Conservation (phyloP, 1,284 basidiomycete genomes). For the Tilletia indica region DNA sequence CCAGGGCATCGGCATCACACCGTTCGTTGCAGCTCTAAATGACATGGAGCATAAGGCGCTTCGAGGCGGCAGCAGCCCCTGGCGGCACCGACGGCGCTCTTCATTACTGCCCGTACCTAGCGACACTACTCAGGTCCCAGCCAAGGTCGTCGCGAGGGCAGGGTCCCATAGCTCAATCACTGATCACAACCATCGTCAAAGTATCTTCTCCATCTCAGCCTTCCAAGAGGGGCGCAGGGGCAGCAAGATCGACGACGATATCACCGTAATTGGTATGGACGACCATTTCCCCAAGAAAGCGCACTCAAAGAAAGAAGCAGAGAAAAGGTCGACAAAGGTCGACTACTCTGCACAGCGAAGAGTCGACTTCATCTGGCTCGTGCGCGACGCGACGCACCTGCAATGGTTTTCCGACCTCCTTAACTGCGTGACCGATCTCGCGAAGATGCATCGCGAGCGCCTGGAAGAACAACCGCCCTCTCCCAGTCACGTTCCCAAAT, state of each 20-base stretch:
- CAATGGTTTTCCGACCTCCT: conserved; percentile 23
- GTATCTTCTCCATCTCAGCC: too few species aligned
- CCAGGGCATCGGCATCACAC: conserved; percentile 23
- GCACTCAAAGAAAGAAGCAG: neutral
- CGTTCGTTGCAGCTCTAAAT: conserved; percentile 19
- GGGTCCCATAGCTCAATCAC: too few species aligned
- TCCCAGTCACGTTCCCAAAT: neutral
- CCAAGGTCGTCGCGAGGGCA: neutral
- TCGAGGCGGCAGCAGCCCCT: neutral
- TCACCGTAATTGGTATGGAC: too few species aligned
- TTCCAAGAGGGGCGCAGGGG: too few species aligned
- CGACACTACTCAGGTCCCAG: neutral
- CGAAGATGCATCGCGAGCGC: neutral
- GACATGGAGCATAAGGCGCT: conserved; percentile 18
- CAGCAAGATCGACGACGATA: too few species aligned
- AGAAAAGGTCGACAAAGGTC: neutral
- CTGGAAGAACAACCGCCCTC: neutral
- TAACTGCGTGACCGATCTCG: conserved; percentile 6
- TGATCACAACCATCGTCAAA: too few species aligned
- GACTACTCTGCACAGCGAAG: neutral
- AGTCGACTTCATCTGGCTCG: conserved; percentile 24
- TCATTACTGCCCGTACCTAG: neutral
- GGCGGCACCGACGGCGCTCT: neutral
- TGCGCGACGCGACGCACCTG: conserved; percentile 21
- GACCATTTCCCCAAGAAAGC: too few species aligned